These are phyloP conservation scores for Silene uniflora DNA, from an alignment of 148 eudicot genomes.

Conservation along the genomic window DNA sequence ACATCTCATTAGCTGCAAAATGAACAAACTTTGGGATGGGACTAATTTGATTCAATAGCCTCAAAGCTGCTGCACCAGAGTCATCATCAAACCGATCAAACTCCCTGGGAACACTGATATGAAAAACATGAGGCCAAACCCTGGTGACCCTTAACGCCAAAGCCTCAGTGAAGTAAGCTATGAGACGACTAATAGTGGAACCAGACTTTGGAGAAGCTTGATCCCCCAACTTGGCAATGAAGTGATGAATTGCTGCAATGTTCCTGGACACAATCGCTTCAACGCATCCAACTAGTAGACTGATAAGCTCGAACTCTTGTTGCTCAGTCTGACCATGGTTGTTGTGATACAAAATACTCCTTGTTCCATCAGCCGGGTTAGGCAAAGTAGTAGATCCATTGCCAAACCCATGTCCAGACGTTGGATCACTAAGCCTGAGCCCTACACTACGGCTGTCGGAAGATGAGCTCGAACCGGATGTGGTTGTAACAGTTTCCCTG, in stretches of 20 bases:
- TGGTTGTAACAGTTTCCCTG: constrained; percentile 31
- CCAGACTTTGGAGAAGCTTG: constrained; percentile 71
- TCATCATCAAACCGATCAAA: constrained; percentile 66
- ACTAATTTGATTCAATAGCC: constrained; percentile 78
- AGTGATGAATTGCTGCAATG: constrained; percentile 51
- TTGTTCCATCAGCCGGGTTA: constrained; percentile 42
- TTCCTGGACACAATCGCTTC: constrained; percentile 64
- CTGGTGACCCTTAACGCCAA: constrained; percentile 67
- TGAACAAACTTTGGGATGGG: constrained; percentile 85
- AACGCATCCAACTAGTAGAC: constrained; percentile 57
- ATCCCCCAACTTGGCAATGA: constrained; percentile 65
- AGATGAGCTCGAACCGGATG: constrained; percentile 66
- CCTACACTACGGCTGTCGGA: constrained; percentile 59
- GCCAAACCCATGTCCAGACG: constrained; percentile 46
- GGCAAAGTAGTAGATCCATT: constrained; percentile 57
- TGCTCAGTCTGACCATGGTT: constrained; percentile 38
- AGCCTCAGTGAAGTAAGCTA: constrained; percentile 83
- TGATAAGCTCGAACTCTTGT: constrained; percentile 70
- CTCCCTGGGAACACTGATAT: constrained; percentile 57
- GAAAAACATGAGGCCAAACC: constrained; percentile 77
- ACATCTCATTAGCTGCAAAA: constrained; percentile 87
- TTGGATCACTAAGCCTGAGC: constrained; percentile 32
- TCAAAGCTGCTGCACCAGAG: constrained; percentile 44
- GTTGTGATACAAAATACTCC: constrained; percentile 26
- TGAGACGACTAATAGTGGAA: constrained; percentile 62